phyloP scores from a whole-genome alignment of 2,329 filamentous ascomycete species.

The Fusarium ramigenum region DNA sequence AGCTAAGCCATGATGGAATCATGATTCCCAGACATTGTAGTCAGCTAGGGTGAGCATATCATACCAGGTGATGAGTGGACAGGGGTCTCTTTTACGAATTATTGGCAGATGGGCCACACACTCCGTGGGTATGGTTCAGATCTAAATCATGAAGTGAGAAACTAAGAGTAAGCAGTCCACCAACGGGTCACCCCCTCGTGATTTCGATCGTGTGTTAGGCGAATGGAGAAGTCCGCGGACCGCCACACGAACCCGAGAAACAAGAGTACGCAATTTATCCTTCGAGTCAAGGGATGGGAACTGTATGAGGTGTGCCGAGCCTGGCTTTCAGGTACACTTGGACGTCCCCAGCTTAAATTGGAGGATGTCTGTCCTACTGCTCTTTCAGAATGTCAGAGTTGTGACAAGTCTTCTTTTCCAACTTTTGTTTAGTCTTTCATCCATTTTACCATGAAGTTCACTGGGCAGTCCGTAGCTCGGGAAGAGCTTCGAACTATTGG shows the following conservation, averaged over 20 bases:
- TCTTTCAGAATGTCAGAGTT: neutral
- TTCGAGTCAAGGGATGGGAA: neutral
- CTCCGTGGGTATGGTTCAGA: neutral
- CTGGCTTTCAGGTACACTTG: neutral
- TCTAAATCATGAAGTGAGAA: neutral
- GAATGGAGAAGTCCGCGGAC: neutral
- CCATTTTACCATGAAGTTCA: neutral
- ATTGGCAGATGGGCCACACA: constrained; percentile 7
- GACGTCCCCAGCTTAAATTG: neutral
- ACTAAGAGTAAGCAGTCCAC: neutral
- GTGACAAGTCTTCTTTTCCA: neutral
- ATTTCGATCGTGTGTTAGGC: neutral
- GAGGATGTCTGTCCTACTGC: neutral
- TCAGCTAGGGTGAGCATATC: neutral
- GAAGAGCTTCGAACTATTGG: constrained; percentile 7
- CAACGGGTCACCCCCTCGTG: neutral
- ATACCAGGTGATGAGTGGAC: neutral
- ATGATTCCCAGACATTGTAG: neutral
- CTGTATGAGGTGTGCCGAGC: neutral
- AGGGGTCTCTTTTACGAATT: neutral
- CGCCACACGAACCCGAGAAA: neutral
- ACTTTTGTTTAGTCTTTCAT: no score
- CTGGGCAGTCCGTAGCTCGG: neutral
- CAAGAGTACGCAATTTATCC: neutral
- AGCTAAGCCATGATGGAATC: neutral